Conservation (phyloP, 176 grass and related monocot species). For the Musa beccarii region DNA sequence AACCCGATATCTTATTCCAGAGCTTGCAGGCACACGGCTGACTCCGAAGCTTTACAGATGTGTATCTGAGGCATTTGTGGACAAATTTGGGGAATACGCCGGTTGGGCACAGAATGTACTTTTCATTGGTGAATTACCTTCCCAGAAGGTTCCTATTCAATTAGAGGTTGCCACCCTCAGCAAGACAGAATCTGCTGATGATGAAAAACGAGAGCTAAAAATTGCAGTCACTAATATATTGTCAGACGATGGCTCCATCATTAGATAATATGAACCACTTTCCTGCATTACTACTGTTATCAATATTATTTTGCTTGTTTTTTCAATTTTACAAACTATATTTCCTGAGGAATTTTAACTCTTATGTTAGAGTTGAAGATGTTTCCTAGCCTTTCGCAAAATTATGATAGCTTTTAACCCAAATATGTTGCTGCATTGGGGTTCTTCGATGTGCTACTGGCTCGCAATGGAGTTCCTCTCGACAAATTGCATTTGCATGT, state of each 20-base stretch:
- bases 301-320: not conserved
- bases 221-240: not conserved
- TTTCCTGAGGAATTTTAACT: not conserved
- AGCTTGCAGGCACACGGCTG: constrained; percentile 57
- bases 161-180: constrained; percentile 1
- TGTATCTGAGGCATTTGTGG: constrained; percentile 68
- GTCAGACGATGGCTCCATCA: not conserved
- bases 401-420: not conserved
- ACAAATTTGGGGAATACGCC: constrained; percentile 73
- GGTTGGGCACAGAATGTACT: constrained; percentile 97
- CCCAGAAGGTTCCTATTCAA: constrained; percentile 28
- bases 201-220: not conserved
- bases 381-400: not conserved
- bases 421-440: not conserved
- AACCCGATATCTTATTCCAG: constrained; percentile 65
- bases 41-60: constrained; percentile 54
- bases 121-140: constrained; percentile 72
- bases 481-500: too few species aligned
- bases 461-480: too few species aligned
- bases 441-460: not conserved
- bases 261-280: not conserved
- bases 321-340: not conserved
- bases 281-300: not conserved
- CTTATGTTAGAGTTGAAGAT: not conserved
- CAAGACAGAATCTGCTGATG: constrained; percentile 12